A percentile compares a stretch with the other conserved stretches of the same genome.
phyloP scores from a whole-genome alignment of 805 yeast species.

The Metschnikowia colocasiae region DNA sequence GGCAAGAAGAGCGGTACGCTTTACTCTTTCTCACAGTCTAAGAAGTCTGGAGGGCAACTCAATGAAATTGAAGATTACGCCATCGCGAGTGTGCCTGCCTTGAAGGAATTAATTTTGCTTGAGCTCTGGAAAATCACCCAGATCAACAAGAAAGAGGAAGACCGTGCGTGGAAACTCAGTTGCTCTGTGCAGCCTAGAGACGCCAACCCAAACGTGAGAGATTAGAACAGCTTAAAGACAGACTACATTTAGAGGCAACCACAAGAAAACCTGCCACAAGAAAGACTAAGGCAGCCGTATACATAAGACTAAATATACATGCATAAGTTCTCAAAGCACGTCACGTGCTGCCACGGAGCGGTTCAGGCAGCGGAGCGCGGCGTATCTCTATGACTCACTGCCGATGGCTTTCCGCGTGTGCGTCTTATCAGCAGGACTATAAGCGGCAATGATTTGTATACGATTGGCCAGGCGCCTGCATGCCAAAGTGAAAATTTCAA shows the following conservation, averaged over 20 bases:
- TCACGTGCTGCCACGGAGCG: constrained; percentile 3
- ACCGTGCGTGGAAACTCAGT: constrained; percentile 72
- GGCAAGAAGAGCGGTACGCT: constrained; percentile 23
- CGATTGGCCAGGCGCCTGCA: constrained; percentile 12
- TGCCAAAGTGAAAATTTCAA: constrained; percentile 1
- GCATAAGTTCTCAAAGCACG: background rate
- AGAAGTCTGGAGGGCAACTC: constrained; percentile 6
- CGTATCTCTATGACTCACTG: constrained; percentile 5
- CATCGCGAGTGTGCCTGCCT: constrained; percentile 39
- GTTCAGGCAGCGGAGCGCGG: constrained; percentile 4
- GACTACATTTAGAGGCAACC: background rate
- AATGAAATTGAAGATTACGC: constrained; percentile 32
- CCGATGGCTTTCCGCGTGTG: background rate
- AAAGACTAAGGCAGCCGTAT: too few species aligned
- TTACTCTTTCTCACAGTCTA: constrained; percentile 17
- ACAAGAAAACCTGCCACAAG: too few species aligned
- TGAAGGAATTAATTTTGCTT: constrained; percentile 58
- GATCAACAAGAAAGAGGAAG: constrained; percentile 55
- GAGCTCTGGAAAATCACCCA: constrained; percentile 72
- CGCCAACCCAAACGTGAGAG: background rate
- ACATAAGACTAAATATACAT: too few species aligned
- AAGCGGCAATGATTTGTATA: constrained; percentile 11
- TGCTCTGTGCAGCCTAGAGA: constrained; percentile 56
- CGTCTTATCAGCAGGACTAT: constrained; percentile 14
- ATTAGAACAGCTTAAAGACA: too few species aligned